Conservation (phyloP, 1,139 yeast genomes). For the Kurtzmaniella quercitrusa region DNA sequence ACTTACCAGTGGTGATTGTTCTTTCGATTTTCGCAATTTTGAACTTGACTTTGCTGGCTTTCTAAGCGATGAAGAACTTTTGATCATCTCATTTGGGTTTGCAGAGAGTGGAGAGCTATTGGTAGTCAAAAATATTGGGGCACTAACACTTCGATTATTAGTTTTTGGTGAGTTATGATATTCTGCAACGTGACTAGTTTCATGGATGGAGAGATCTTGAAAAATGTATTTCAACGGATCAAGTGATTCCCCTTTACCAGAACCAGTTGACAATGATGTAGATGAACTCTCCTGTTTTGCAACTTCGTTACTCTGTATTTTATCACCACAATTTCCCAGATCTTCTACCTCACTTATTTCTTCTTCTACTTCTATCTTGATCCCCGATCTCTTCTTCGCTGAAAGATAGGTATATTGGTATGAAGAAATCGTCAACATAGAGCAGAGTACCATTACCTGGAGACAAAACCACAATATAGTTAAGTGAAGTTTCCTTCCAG, state of each 20-base stretch:
- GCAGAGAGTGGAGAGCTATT: constrained; percentile 2
- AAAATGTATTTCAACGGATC: background rate
- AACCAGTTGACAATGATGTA: background rate
- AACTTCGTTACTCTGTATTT: background rate
- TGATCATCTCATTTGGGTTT: background rate
- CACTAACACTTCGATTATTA: background rate
- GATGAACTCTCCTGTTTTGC: background rate
- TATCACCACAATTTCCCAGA: background rate
- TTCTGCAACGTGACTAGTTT: background rate
- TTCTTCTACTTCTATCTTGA: background rate
- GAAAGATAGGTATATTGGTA: background rate
- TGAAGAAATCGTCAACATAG: background rate
- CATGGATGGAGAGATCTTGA: background rate
- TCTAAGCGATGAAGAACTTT: background rate
- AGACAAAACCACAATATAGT: background rate
- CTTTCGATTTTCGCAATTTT: background rate
- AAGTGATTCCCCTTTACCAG: background rate
- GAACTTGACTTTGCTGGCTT: background rate
- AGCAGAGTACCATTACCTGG: background rate
- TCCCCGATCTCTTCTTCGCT: background rate
- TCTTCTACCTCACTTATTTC: background rate
- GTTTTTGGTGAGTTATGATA: background rate
- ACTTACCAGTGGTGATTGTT: background rate
- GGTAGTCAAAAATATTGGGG: background rate
- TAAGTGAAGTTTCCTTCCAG: background rate